phyloP scores from a whole-genome alignment of 2,329 filamentous ascomycete species.

The Trichoderma sp. region DNA sequence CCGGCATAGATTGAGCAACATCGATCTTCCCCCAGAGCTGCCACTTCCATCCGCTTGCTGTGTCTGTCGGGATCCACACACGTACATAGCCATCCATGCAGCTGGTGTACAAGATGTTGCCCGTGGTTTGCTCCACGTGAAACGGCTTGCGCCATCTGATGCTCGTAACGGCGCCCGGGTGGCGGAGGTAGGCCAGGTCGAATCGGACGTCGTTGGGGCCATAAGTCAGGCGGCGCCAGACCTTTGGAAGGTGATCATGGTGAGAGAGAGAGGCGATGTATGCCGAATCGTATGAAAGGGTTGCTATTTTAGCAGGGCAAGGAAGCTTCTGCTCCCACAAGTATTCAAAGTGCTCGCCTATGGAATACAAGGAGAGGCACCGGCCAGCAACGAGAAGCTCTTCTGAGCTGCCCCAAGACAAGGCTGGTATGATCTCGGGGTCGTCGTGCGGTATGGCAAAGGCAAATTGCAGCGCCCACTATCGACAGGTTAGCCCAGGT shows the following conservation, averaged over 20 bases:
- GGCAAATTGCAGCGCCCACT: slow-evolving; percentile 67
- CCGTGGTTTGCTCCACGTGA: slow-evolving; percentile 74
- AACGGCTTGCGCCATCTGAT: slow-evolving; percentile 83
- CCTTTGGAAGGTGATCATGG: slow-evolving; percentile 82
- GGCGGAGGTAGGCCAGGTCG: slow-evolving; percentile 87
- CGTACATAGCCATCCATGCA: slow-evolving; percentile 79
- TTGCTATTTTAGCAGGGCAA: slow-evolving; percentile 71
- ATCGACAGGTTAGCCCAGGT: slow-evolving; percentile 33
- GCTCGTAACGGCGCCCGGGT: slow-evolving; percentile 77
- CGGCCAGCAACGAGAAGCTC: slow-evolving; percentile 80
- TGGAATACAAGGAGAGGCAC: slow-evolving; percentile 69
- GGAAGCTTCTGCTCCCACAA: slow-evolving; percentile 78
- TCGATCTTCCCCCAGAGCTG: slow-evolving; percentile 82
- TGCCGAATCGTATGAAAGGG: slow-evolving; percentile 82
- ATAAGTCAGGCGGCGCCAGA: slow-evolving; percentile 88
- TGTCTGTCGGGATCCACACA: slow-evolving; percentile 80
- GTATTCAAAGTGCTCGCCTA: slow-evolving; percentile 51
- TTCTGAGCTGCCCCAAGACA: slow-evolving; percentile 87
- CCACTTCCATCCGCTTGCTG: slow-evolving; percentile 69
- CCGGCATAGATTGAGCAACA: slow-evolving; percentile 68
- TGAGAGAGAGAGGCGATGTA: slow-evolving; percentile 80
- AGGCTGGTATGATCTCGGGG: slow-evolving; percentile 44
- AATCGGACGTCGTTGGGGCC: slow-evolving; percentile 82
- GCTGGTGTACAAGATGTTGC: slow-evolving; percentile 88
- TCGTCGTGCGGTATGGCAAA: slow-evolving; percentile 50